Conservation (phyloP, 352 stramenopile species). For the Blastocystis sp. region DNA sequence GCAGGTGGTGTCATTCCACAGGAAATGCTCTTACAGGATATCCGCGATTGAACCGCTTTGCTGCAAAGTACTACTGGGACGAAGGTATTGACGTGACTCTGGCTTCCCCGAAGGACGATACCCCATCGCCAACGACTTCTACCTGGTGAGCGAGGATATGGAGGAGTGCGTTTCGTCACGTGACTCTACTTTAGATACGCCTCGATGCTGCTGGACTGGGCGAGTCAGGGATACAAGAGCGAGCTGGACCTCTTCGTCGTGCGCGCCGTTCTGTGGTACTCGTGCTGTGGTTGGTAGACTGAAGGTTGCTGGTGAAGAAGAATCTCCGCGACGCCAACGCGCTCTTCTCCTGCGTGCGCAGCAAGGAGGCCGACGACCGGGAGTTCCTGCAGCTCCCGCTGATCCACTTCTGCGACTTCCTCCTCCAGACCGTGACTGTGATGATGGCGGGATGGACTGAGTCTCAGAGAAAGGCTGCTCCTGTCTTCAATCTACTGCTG, state of each 20-base stretch:
- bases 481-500: conserved; percentile 77
- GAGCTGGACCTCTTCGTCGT: conserved; percentile 75
- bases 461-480: conserved; percentile 72
- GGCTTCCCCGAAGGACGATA: conserved; percentile 68
- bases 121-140: conserved; percentile 72
- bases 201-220: conserved; percentile 73
- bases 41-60: conserved; percentile 69
- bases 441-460: neutral
- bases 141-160: conserved; percentile 72
- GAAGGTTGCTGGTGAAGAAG: conserved; percentile 73
- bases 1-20: conserved; percentile 71
- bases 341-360: conserved; percentile 71
- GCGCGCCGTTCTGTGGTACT: conserved; percentile 73
- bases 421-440: conserved; percentile 77
- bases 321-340: conserved; percentile 78
- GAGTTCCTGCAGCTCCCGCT: conserved; percentile 71
- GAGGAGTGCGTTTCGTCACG: conserved; percentile 62
- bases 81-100: conserved; percentile 66
- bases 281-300: neutral
- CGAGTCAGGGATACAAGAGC: conserved; percentile 71
- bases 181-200: conserved; percentile 64
- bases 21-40: conserved; percentile 72
- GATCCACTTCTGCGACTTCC: conserved; percentile 75
- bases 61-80: conserved; percentile 10
- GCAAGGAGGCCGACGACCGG: conserved; percentile 66